These are phyloP conservation scores for Beta lomatogona DNA, from an alignment of 179 eudicot genomes.

Conservation along the genomic window DNA sequence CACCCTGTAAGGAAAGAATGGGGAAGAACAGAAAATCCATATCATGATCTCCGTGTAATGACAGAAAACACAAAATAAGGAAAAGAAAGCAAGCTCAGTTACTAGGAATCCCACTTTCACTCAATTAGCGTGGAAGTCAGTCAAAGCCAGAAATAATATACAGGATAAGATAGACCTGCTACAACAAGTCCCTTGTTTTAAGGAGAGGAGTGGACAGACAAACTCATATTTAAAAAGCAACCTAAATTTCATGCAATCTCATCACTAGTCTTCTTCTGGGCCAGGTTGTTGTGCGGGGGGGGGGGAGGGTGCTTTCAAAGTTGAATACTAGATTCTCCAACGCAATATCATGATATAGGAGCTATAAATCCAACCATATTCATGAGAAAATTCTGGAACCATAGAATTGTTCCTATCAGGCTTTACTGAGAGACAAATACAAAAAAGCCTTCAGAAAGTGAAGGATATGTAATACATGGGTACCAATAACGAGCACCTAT, in stretches of 20 bases:
- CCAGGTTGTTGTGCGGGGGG: background rate
- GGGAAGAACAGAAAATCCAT: background rate
- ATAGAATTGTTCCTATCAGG: background rate
- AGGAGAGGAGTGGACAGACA: background rate
- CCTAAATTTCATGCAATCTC: background rate
- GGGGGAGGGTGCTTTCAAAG: background rate
- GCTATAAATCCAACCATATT: background rate
- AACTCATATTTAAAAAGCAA: background rate
- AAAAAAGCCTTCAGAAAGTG: too few species aligned
- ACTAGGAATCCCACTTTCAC: background rate
- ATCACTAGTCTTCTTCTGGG: background rate
- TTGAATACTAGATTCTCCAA: background rate
- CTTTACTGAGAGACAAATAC: too few species aligned
- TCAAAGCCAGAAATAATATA: background rate
- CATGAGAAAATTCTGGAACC: background rate
- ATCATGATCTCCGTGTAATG: slow-evolving; percentile 6
- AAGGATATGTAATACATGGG: background rate
- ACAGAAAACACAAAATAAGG: background rate
- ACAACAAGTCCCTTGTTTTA: background rate
- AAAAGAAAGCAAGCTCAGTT: background rate
- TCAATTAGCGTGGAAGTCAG: background rate
- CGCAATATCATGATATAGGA: background rate
- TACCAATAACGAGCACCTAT: background rate
- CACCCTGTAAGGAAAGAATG: slow-evolving; percentile 60
- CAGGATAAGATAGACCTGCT: background rate